Evolutionary conservation across 2,329 filamentous ascomycete species (phyloP), one percentile per base, ranked within the genome.

Genomic region (Cladosporium sphaerospermum): DNA sequence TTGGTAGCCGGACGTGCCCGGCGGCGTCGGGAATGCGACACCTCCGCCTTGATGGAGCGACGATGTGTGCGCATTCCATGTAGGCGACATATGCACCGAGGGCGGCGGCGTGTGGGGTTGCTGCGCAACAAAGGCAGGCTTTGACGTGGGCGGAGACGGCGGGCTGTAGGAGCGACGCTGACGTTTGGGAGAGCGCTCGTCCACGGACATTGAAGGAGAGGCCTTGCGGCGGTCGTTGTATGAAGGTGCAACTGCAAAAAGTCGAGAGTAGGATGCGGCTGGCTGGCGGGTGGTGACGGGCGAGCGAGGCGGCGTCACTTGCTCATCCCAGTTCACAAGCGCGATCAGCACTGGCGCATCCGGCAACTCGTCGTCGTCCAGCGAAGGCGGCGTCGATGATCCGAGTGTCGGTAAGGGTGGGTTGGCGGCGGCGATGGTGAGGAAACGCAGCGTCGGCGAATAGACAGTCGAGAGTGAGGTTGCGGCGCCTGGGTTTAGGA

Each of bases 31-130:
- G 43, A 65, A 65, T 32, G 60, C 63, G 47, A 55, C 58, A 44
- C 61, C 54, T 31, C 52, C 50, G 9, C 54, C 46, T 14, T 57
- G 54, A 43, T 61, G 49, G n/a, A 56, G 49, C 45, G 54, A 54
- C 42, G 54, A 50, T 49, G 55, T 54, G 46, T 62, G 62, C 44
- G 67, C 58, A 54, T 70, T 69, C 64, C 72, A 69, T 71, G 66
- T 70, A 61, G 73, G 73, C 66, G 73, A 73, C 69, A 71, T 71
- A 54, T 71, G 71, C 51, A 74, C 73, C 52, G 73, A 73, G 19
- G 73, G 75, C 36, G 73, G 75, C 51, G 74, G 75, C 9, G 74
- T 77, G 60, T 75, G 72, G 45, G 73, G 73, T 32, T 53, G 51
- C 18, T 53, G 28, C 34, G 56, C 59, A 48, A 66, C 59, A 57